These are phyloP conservation scores for Auricularia cornea DNA, from an alignment of 768 basidiomycete species.

Conservation along the genomic window DNA sequence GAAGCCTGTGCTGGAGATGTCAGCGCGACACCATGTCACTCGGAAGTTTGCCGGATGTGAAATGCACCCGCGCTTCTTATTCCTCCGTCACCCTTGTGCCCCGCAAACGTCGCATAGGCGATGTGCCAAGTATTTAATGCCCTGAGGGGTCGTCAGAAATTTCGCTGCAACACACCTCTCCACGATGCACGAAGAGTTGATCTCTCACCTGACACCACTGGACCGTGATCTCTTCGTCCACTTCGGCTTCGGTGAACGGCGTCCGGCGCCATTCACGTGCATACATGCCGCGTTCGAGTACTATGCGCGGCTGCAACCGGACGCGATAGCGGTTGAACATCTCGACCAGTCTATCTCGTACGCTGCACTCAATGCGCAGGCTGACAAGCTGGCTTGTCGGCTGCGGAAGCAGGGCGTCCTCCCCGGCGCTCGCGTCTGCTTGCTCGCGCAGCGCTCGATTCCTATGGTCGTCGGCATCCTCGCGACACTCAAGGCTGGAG, in stretches of 20 bases:
- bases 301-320: constrained; percentile 34
- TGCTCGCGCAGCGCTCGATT: constrained; percentile 48
- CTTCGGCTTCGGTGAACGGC: constrained; percentile 36
- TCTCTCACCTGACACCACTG: constrained; percentile 25
- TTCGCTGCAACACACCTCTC: background rate
- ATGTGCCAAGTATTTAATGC: background rate
- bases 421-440: constrained; percentile 44
- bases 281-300: constrained; percentile 50
- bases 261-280: constrained; percentile 35
- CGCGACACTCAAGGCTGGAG: constrained; percentile 49
- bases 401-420: constrained; percentile 37
- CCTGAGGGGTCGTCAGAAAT: too few species aligned
- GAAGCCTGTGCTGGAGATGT: too few species aligned
- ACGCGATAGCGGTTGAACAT: constrained; percentile 43
- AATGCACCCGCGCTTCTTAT: background rate
- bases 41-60: background rate
- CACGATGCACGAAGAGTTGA: background rate
- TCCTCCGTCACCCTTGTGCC: background rate
- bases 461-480: constrained; percentile 45
- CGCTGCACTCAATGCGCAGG: constrained; percentile 38
- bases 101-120: background rate
- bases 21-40: too few species aligned
- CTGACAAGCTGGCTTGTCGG: constrained; percentile 37
- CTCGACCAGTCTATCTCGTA: constrained; percentile 41
- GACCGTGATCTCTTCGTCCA: constrained; percentile 38